phyloP scores from a whole-genome alignment of 2,329 filamentous ascomycete species.

The Stagonosporopsis tanaceti region DNA sequence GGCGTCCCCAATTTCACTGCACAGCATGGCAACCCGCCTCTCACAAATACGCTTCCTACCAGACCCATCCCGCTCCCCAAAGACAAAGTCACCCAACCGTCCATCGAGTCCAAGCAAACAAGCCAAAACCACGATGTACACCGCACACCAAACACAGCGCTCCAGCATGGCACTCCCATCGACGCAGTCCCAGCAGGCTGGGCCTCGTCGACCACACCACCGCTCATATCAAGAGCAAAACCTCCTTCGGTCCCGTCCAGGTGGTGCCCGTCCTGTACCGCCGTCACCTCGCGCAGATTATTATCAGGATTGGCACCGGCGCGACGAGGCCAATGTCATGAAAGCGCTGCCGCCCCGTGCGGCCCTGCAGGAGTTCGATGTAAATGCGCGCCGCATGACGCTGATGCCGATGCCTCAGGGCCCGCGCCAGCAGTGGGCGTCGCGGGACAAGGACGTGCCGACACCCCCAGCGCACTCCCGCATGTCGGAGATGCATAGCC shows the following conservation, averaged over 20 bases:
- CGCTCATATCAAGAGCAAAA: slow-evolving; percentile 6
- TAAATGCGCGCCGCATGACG: not conserved
- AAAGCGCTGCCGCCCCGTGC: not conserved
- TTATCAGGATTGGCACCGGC: slow-evolving; percentile 11
- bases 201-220: slow-evolving; percentile 15
- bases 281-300: slow-evolving; percentile 13
- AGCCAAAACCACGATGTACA: slow-evolving; percentile 4
- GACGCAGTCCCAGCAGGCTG: slow-evolving; percentile 14
- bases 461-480: not conserved
- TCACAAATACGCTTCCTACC: slow-evolving; percentile 7
- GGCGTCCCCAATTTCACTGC: slow-evolving; percentile 3
- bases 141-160: not conserved
- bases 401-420: no score
- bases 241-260: slow-evolving; percentile 10
- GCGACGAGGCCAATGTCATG: not conserved
- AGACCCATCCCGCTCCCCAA: not conserved
- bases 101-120: slow-evolving; percentile 3
- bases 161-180: slow-evolving; percentile 5
- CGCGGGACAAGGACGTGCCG: not conserved
- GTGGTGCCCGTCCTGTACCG: slow-evolving; percentile 11
- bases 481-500: slow-evolving; percentile 18
- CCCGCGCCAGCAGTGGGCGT: not conserved
- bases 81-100: not conserved
- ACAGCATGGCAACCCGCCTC: slow-evolving; percentile 5
- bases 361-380: not conserved